Base-by-base conservation (phyloP, 2,329 filamentous ascomycete genomes). In the Trichophyton benhamiae region DNA sequence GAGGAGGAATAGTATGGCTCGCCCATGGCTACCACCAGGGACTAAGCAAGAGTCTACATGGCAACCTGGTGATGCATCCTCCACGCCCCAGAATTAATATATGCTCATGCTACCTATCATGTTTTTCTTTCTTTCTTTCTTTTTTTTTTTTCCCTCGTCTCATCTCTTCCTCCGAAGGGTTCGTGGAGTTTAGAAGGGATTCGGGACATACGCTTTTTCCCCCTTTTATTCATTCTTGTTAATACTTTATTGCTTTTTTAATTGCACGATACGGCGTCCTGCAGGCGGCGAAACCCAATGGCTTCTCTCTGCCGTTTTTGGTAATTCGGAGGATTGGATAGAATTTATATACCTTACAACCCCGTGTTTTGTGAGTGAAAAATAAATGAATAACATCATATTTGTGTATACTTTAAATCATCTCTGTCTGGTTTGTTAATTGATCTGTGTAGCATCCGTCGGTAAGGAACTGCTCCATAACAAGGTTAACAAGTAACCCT, bases 1-100 rank as follows among this genome's bases (percentile, higher is more conserved):
- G 41, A 72, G 75, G 57, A 73, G 72, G 46, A 67, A 71, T 44
- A 77, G 74, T 60, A 72, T 69, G 61, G 70, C 74, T 53, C 69
- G 70, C 42, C 72, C 74, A 25, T 92, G 88, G 84, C 76, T 95
- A 62, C 82, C 87, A 17, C 86, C 87, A 0, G 89, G 90, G 6
- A 95, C 89, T 1, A 91, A 84, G 70, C 88, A 92, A 72, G 88
- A 95, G 72, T 87, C 90, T 59, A 95, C 89, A 1, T 96, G 91
- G 91, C 79, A 78, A 65, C 71, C 72, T 27, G 75, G 72, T 60
- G 81, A 83, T 67, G 66, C 67, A 52, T 60, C 66, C 38, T 64
- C 63, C 61, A 63, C 66, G 61, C 68, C 64, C 36, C 46, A 60
- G 44, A 48, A 48, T 15, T 36, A 48, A 52, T 48, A 52, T 60